Evolutionary conservation across 1,139 yeast genomes (phyloP).

Genomic region (Eremothecium gossypii): DNA sequence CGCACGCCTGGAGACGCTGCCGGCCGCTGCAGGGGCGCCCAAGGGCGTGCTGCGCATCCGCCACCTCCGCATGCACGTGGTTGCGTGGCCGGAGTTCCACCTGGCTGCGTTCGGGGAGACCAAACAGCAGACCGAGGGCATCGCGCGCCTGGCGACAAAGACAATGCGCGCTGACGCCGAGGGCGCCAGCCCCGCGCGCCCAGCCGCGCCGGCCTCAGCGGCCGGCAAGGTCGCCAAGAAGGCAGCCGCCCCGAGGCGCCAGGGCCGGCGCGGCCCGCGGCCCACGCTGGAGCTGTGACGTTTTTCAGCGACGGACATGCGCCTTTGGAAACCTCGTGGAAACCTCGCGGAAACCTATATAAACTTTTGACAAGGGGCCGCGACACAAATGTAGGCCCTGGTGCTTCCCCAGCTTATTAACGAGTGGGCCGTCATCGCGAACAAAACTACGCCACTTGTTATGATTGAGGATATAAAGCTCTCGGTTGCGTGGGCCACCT

Average conservation of each 20-base stretch:
- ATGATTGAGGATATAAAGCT: slow-evolving; percentile 2
- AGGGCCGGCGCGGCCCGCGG: too few species aligned
- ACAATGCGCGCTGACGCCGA: not conserved
- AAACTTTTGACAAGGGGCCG: too few species aligned
- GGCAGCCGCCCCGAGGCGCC: too few species aligned
- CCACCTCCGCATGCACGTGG: slow-evolving; percentile 6
- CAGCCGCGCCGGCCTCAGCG: not conserved
- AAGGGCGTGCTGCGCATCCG: slow-evolving; percentile 8
- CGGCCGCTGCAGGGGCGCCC: slow-evolving; percentile 1
- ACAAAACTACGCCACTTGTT: slow-evolving; percentile 1
- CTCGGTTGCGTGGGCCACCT: slow-evolving; percentile 1
- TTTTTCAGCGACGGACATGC: too few species aligned
- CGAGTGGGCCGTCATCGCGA: not conserved
- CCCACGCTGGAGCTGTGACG: too few species aligned
- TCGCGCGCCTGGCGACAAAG: not conserved
- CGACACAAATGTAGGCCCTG: not conserved
- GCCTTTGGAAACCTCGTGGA: too few species aligned
- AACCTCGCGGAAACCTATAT: too few species aligned
- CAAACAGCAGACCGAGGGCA: too few species aligned
- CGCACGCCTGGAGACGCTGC: not conserved
- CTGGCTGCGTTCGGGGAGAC: slow-evolving; percentile 2
- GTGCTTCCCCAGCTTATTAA: too few species aligned
- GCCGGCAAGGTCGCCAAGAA: not conserved
- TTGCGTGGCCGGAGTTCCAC: slow-evolving; percentile 7
- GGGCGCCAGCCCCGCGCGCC: not conserved